These are phyloP conservation scores for Melanopsichium pennsylvanicum DNA, from an alignment of 1,284 basidiomycete species.

Conservation along the genomic window DNA sequence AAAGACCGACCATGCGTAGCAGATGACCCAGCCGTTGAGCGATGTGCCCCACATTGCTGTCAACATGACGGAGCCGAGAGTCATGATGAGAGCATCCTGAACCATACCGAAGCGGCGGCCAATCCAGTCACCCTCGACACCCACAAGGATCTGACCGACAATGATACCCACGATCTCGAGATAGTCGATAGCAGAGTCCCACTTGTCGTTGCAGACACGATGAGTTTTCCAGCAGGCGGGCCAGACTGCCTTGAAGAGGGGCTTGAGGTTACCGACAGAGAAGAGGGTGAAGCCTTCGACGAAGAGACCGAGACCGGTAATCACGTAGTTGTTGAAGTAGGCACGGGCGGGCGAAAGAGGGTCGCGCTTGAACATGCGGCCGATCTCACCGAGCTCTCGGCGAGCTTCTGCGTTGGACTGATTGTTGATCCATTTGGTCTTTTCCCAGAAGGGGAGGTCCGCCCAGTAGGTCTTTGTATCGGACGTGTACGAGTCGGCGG, in stretches of 20 bases:
- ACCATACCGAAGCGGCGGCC: constrained; percentile 70
- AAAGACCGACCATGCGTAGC: constrained; percentile 69
- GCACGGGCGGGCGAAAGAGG: constrained; percentile 67
- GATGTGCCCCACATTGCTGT: constrained; percentile 70
- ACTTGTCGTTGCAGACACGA: constrained; percentile 67
- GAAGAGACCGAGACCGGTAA: constrained; percentile 71
- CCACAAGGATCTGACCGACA: constrained; percentile 70
- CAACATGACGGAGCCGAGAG: constrained; percentile 70
- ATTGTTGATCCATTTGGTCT: constrained; percentile 67
- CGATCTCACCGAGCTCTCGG: constrained; percentile 68
- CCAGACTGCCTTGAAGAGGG: constrained; percentile 70
- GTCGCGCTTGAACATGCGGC: constrained; percentile 70
- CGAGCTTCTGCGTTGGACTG: constrained; percentile 68
- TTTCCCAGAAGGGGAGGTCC: constrained; percentile 61
- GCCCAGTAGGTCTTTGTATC: constrained; percentile 66
- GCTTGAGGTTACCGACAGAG: constrained; percentile 69
- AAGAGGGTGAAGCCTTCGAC: constrained; percentile 70
- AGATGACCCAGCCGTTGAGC: constrained; percentile 71
- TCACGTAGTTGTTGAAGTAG: constrained; percentile 69
- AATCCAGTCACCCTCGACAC: constrained; percentile 71
- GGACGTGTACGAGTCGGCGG: constrained; percentile 58
- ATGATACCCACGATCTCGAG: constrained; percentile 71
- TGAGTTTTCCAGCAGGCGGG: constrained; percentile 69
- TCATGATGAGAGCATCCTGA: constrained; percentile 66
- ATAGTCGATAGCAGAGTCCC: constrained; percentile 68